Evolutionary conservation across 73 alveolate genomes (phyloP).

Genomic region (Halteria grandinella): DNA sequence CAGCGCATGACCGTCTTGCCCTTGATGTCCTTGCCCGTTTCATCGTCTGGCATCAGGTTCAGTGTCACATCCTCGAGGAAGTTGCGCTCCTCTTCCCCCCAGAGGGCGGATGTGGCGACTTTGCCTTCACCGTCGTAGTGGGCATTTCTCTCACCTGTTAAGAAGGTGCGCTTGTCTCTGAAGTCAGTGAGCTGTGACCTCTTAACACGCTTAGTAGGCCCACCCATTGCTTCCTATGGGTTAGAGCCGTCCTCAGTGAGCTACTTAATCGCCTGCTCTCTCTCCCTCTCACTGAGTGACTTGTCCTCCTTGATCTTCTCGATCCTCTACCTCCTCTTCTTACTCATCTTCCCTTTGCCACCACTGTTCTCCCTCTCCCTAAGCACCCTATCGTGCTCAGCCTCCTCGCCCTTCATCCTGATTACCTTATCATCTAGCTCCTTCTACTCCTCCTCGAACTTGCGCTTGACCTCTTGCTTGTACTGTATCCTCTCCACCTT

Average conservation of each 20-base stretch:
- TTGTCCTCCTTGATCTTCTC: constrained; percentile 59
- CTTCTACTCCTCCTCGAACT: constrained; percentile 70
- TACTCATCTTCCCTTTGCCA: constrained; percentile 67
- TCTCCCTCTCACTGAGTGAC: constrained; percentile 11
- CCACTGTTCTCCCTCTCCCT: constrained; percentile 61
- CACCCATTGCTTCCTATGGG: too few species aligned
- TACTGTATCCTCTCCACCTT: constrained; percentile 66
- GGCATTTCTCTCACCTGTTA: constrained; percentile 31
- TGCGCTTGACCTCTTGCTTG: constrained; percentile 64
- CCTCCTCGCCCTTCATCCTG: constrained; percentile 41
- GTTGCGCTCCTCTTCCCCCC: constrained; percentile 62
- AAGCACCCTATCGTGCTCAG: constrained; percentile 58
- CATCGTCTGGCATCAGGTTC: constrained; percentile 71
- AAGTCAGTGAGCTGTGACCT: constrained; percentile 4
- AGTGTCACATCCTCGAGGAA: constrained; percentile 73
- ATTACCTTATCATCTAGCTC: constrained; percentile 66
- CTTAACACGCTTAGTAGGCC: constrained; percentile 26
- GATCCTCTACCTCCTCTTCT: constrained; percentile 71
- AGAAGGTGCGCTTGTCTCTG: background rate
- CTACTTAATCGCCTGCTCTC: background rate
- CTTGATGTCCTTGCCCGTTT: constrained; percentile 60
- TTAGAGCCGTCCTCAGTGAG: constrained; percentile 20
- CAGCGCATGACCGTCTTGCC: constrained; percentile 71
- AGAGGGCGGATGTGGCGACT: constrained; percentile 35
- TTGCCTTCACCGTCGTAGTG: constrained; percentile 43